phyloP scores from a whole-genome alignment of 441 rosid genomes.

The Pelargonium australe region DNA sequence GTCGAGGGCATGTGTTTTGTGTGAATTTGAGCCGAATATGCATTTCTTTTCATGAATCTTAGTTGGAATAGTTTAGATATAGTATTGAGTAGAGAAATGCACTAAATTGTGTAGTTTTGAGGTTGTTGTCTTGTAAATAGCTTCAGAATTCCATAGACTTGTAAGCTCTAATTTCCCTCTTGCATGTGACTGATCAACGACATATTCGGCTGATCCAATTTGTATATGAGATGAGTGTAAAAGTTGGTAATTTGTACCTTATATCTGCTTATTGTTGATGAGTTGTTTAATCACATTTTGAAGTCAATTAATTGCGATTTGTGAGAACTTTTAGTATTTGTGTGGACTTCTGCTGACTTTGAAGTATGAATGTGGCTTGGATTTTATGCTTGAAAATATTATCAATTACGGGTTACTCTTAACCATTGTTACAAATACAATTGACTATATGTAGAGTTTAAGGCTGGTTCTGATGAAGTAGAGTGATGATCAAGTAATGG shows the following conservation, averaged over 20 bases:
- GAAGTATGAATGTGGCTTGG: not conserved
- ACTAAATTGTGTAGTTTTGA: not conserved
- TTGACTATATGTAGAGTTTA: constrained; percentile 14
- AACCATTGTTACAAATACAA: too few relatives aligned
- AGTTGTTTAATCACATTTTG: not conserved
- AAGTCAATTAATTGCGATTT: not conserved
- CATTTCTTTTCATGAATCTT: not conserved
- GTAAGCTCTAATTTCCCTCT: not conserved
- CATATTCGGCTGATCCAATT: too few relatives aligned
- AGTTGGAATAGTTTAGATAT: constrained; percentile 10
- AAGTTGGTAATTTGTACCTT: not conserved
- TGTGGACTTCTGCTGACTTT: not conserved
- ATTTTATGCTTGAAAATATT: not conserved
- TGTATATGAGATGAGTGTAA: not conserved
- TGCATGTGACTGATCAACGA: too few relatives aligned
- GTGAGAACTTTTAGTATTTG: not conserved
- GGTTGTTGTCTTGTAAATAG: not conserved
- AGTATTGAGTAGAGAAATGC: not conserved
- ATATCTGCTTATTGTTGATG: not conserved
- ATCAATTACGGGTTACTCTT: not conserved
- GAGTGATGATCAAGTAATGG: constrained; percentile 52
- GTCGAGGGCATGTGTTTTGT: not conserved
- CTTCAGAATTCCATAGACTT: not conserved
- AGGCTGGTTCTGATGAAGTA: constrained; percentile 18
- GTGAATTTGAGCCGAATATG: constrained; percentile 15